Conservation (phyloP, 2,329 filamentous ascomycete genomes). For the Clonostachys chloroleuca region DNA sequence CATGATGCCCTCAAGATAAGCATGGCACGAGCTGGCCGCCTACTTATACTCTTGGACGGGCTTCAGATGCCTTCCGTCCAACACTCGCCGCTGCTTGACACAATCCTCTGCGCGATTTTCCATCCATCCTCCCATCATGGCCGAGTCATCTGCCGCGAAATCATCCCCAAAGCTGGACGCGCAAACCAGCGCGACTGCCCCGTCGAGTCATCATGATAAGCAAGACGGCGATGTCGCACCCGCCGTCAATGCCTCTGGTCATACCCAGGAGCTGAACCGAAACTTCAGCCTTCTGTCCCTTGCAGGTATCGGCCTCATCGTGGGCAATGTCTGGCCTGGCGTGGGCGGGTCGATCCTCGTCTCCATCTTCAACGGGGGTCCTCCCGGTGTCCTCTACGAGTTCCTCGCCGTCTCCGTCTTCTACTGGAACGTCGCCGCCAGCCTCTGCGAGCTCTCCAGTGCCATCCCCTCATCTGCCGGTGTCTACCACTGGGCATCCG, state of each 20-base stretch:
- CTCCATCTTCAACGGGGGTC: conserved; percentile 57
- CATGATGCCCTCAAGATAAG: too few species aligned
- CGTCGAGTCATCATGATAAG: too few species aligned
- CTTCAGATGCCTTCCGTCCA: too few species aligned
- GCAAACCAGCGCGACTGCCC: too few species aligned
- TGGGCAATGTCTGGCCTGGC: conserved; percentile 37
- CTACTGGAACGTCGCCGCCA: conserved; percentile 55
- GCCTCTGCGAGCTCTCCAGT: conserved; percentile 55
- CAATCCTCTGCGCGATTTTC: too few species aligned
- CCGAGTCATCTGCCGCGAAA: too few species aligned
- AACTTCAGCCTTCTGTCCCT: conserved; percentile 34
- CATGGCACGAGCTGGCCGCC: too few species aligned
- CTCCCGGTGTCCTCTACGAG: conserved; percentile 58
- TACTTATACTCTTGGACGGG: too few species aligned
- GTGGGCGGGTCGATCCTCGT: conserved; percentile 38
- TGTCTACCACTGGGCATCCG: conserved; percentile 58
- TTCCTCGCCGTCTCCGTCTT: conserved; percentile 44
- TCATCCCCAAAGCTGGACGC: too few species aligned
- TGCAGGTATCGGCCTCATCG: conserved; percentile 31
- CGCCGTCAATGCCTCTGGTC: conserved; percentile 30
- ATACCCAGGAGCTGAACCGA: conserved; percentile 30
- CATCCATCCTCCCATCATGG: too few species aligned
- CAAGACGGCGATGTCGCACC: not conserved
- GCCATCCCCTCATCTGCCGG: conserved; percentile 57
- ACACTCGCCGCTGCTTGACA: too few species aligned